Conservation (phyloP, 129 eudicot genomes). For the Artemisia tridentata region DNA sequence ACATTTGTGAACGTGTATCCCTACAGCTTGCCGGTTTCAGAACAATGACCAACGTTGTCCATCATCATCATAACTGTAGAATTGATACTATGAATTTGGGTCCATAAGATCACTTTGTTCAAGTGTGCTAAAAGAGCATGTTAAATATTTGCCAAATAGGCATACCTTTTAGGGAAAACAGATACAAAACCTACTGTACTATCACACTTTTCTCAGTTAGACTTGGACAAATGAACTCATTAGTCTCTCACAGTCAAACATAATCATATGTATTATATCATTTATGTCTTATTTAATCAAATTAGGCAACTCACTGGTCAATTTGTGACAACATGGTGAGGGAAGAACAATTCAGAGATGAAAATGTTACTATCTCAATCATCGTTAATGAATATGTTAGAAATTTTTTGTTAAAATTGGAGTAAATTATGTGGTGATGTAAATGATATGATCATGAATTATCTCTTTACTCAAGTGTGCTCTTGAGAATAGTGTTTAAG, state of each 20-base stretch:
- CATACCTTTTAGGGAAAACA: background rate
- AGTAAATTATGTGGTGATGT: background rate
- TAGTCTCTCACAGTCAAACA: background rate
- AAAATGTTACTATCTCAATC: background rate
- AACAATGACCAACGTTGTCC: background rate
- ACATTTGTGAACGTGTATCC: too few relatives aligned
- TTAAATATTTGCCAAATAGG: background rate
- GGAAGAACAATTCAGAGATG: background rate
- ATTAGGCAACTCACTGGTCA: background rate
- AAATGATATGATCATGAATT: background rate
- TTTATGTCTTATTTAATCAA: too few relatives aligned
- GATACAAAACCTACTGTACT: background rate
- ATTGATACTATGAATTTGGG: background rate
- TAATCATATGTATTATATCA: too few relatives aligned
- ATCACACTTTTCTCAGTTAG: background rate
- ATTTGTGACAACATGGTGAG: background rate
- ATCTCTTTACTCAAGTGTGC: too few relatives aligned
- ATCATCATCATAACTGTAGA: background rate
- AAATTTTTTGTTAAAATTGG: background rate
- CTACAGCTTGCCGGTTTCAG: too few relatives aligned
- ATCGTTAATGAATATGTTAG: background rate
- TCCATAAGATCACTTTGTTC: background rate
- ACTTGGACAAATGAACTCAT: background rate
- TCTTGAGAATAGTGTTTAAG: too few relatives aligned
- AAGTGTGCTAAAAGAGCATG: background rate